A percentile compares a stretch with the other conserved stretches of the same genome.
phyloP scores from a whole-genome alignment of 495 filamentous ascomycete species.

The Hypoxylon cercidicola region DNA sequence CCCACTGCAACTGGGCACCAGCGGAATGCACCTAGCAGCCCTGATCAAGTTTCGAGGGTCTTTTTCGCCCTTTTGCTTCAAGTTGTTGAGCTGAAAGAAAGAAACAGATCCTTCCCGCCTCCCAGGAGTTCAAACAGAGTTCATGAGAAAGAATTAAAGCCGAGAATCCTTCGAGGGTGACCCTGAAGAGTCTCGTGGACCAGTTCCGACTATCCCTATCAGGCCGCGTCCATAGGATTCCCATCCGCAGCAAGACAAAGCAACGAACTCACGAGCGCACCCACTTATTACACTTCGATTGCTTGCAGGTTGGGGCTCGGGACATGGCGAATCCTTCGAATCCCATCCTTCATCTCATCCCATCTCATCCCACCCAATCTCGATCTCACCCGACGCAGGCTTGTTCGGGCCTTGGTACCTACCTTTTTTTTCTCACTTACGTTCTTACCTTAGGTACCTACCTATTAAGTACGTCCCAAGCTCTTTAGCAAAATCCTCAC shows the following conservation, averaged over 20 bases:
- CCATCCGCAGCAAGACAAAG: background rate
- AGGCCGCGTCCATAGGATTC: slow-evolving; percentile 13
- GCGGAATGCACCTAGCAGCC: background rate
- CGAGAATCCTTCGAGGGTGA: slow-evolving; percentile 27
- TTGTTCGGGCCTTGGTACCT: background rate
- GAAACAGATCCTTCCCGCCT: slow-evolving; percentile 25
- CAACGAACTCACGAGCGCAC: background rate
- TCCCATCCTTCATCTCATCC: background rate
- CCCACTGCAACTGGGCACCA: background rate
- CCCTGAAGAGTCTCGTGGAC: slow-evolving; percentile 12
- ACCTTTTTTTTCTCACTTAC: too few species aligned
- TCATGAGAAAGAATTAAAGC: slow-evolving; percentile 3
- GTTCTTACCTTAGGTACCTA: too few species aligned
- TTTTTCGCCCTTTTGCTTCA: background rate
- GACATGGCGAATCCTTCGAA: slow-evolving; percentile 35
- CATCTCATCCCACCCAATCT: background rate
- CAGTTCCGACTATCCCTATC: slow-evolving; percentile 5
- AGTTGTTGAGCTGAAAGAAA: slow-evolving; percentile 18
- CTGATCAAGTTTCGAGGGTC: background rate
- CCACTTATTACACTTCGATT: slow-evolving; percentile 29
- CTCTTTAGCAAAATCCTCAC: too few species aligned
- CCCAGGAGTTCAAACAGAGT: slow-evolving; percentile 15
- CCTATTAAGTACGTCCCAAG: too few species aligned
- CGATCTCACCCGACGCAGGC: background rate
- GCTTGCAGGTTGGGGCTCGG: slow-evolving; percentile 30